Evolutionary conservation across 257 asterid species (phyloP).

Genomic region (Primulina tabacum): DNA sequence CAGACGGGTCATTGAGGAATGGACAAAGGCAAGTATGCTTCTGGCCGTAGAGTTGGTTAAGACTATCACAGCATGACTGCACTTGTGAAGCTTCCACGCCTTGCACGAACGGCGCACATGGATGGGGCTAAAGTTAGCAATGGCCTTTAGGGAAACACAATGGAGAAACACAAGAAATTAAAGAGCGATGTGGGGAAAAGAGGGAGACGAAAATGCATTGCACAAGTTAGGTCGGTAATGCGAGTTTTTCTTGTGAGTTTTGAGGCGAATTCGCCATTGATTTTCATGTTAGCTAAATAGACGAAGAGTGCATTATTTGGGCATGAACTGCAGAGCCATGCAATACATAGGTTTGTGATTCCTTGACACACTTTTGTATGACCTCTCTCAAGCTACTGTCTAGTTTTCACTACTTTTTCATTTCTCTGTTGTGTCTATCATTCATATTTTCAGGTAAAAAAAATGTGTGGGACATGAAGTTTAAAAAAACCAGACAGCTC

Average conservation of each 20-base stretch:
- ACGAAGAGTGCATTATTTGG: constrained; percentile 29
- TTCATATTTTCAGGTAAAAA: neutral
- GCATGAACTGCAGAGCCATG: constrained; percentile 45
- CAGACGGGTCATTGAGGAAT: constrained; percentile 42
- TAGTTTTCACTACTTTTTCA: too few species aligned
- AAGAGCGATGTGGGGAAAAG: constrained; percentile 1
- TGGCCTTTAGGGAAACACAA: constrained; percentile 12
- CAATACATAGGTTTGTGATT: constrained; percentile 36
- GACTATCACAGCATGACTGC: constrained; percentile 47
- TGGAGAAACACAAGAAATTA: constrained; percentile 17
- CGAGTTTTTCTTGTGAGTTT: constrained; percentile 1
- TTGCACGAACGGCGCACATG: constrained; percentile 59
- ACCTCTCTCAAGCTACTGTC: neutral
- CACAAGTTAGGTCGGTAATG: constrained; percentile 15
- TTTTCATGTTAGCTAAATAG: constrained; percentile 18
- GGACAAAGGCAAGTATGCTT: constrained; percentile 51
- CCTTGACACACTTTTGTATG: neutral
- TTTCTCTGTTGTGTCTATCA: too few species aligned
- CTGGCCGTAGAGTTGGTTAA: constrained; percentile 37
- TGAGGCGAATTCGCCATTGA: constrained; percentile 4
- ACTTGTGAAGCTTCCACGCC: constrained; percentile 45
- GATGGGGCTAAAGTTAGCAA: constrained; percentile 42
- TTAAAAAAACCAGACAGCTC: neutral
- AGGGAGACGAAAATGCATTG: constrained; percentile 22
- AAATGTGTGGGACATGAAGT: neutral